These are phyloP conservation scores for Auricularia sp. DNA, from an alignment of 768 basidiomycete genomes.

Conservation along the genomic window DNA sequence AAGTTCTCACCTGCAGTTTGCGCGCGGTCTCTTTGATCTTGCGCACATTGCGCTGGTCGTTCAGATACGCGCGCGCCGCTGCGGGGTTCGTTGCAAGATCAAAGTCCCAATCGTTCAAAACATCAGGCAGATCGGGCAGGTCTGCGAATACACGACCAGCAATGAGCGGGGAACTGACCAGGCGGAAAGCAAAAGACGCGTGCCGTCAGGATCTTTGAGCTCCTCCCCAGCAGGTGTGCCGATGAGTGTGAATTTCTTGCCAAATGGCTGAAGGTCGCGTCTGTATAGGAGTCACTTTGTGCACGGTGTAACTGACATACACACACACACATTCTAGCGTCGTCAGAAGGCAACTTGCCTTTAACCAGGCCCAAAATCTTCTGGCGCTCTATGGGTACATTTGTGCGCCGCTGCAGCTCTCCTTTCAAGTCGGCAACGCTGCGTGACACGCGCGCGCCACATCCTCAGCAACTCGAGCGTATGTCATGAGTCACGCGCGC, in stretches of 20 bases:
- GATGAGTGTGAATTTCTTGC: conserved; percentile 74
- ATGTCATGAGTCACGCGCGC: conserved; percentile 4
- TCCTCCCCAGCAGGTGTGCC: conserved; percentile 82
- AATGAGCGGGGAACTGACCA: neutral
- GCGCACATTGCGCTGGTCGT: conserved; percentile 72
- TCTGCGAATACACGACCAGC: conserved; percentile 27
- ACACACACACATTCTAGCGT: conserved; percentile 45
- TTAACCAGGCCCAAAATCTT: conserved; percentile 82
- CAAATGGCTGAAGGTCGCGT: conserved; percentile 47
- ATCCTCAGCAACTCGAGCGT: conserved; percentile 7
- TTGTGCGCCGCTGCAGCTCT: conserved; percentile 55
- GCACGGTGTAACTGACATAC: conserved; percentile 4
- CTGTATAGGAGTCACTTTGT: conserved; percentile 22
- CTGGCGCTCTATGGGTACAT: conserved; percentile 74
- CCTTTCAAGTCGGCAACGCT: conserved; percentile 79
- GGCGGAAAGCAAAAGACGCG: conserved; percentile 9
- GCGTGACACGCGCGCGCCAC: conserved; percentile 1
- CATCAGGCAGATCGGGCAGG: conserved; percentile 55
- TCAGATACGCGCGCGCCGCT: conserved; percentile 44
- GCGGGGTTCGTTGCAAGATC: conserved; percentile 61
- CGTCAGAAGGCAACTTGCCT: conserved; percentile 71
- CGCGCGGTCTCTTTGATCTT: conserved; percentile 67
- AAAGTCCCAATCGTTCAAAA: conserved; percentile 74
- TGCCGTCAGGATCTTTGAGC: conserved; percentile 69
- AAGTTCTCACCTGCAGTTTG: conserved; percentile 32